Percentiles rank a stretch among this genome's conserved stretches.
Conservation (phyloP, 768 basidiomycete genomes). For the Hemileccinum impolitum region DNA sequence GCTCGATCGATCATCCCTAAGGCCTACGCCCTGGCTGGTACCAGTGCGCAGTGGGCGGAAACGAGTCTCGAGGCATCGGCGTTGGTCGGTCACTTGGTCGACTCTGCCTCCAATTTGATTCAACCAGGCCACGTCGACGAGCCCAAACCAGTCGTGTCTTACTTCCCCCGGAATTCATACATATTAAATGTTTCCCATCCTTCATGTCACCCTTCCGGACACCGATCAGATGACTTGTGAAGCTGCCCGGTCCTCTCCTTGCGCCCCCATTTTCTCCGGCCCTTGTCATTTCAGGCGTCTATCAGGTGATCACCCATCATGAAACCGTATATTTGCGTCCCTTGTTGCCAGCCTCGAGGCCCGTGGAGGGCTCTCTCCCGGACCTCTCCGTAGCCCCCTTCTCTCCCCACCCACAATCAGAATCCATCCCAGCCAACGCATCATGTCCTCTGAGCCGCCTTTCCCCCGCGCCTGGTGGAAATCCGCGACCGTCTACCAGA, state of each 20-base stretch:
- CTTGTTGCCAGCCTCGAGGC: conserved; percentile 20
- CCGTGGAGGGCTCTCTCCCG: not conserved
- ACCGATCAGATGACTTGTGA: conserved; percentile 1
- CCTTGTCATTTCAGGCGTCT: conserved; percentile 5
- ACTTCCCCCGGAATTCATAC: conserved; percentile 14
- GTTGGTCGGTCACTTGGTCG: conserved; percentile 11
- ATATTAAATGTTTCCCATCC: conserved; percentile 5
- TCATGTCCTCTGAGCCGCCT: conserved; percentile 16
- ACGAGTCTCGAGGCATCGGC: conserved; percentile 26
- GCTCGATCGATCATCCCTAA: conserved; percentile 18
- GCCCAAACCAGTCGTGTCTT: conserved; percentile 6
- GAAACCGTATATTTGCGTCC: conserved; percentile 3
- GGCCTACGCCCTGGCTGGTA: not conserved
- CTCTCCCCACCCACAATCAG: conserved; percentile 5
- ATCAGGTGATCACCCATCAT: conserved; percentile 13
- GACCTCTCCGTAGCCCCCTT: conserved; percentile 15
- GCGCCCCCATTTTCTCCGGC: conserved; percentile 1
- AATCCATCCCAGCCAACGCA: not conserved
- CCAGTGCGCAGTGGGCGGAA: conserved; percentile 14
- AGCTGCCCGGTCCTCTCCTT: not conserved
- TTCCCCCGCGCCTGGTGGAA: conserved; percentile 52
- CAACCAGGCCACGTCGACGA: conserved; percentile 9
- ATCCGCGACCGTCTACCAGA: conserved; percentile 57
- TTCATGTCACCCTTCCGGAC: conserved; percentile 5
- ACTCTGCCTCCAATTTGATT: conserved; percentile 7